A percentile compares a stretch with the other conserved stretches of the same genome.
Evolutionary conservation across 1,284 basidiomycete species (phyloP).

Genomic region (Ganoderma lingzhi): DNA sequence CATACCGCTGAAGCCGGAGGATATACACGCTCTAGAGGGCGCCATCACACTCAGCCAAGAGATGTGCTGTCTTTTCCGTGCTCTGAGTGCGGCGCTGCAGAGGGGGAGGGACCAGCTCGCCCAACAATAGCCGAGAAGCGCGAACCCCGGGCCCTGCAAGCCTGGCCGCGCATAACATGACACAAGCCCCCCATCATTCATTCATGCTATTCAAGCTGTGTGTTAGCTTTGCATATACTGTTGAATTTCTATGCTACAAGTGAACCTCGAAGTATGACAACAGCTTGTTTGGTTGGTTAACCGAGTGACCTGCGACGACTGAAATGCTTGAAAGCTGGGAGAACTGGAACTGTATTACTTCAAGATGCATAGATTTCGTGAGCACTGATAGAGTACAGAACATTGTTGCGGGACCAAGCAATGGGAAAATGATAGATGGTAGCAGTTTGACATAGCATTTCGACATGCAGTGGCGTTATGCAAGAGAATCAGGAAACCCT

Average conservation of each 20-base stretch:
- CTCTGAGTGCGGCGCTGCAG: background rate
- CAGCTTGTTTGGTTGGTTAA: too few relatives aligned
- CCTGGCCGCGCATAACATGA: background rate
- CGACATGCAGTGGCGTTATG: background rate
- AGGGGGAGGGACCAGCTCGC: background rate
- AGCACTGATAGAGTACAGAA: background rate
- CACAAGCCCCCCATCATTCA: background rate
- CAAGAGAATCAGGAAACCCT: background rate
- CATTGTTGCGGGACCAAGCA: too few relatives aligned
- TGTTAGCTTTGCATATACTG: too few relatives aligned
- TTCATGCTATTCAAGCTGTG: background rate
- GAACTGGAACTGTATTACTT: background rate
- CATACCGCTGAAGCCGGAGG: background rate
- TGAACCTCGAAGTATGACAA: too few relatives aligned
- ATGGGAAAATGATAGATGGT: background rate
- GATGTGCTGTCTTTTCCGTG: background rate
- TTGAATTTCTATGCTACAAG: too few relatives aligned
- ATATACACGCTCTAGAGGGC: background rate
- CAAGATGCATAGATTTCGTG: background rate
- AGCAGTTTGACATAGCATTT: conserved; percentile 6
- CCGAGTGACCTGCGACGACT: background rate
- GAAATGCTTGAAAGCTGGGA: background rate
- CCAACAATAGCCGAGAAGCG: background rate
- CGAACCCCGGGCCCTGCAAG: background rate
- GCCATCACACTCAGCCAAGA: background rate